Percentiles rank a stretch among this genome's conserved stretches.
Evolutionary conservation across 116 monocot genomes (phyloP).

Genomic region (Iris pallida): DNA sequence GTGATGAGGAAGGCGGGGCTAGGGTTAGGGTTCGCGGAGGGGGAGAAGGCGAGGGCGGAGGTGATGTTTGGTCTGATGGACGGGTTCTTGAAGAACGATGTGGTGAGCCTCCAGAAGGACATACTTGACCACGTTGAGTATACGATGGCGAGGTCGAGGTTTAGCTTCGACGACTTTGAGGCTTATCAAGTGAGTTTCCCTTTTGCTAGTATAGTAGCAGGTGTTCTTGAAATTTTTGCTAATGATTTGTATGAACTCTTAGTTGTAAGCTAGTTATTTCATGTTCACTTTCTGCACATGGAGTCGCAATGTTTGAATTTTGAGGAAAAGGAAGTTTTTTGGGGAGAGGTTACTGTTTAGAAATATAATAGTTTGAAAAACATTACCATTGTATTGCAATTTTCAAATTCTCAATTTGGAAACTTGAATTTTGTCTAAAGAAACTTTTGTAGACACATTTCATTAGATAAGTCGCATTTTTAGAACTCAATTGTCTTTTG

Average conservation of each 20-base stretch:
- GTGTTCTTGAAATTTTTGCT: neutral
- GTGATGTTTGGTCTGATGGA: slow-evolving; percentile 34
- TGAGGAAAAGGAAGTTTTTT: no score
- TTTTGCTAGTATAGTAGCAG: neutral
- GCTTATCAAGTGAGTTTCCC: slow-evolving; percentile 27
- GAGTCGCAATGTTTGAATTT: no score
- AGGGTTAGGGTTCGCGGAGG: neutral
- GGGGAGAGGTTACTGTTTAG: no score
- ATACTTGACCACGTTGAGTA: slow-evolving; percentile 40
- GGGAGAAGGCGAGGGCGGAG: slow-evolving; percentile 21
- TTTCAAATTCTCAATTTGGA: no score
- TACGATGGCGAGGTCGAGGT: slow-evolving; percentile 34
- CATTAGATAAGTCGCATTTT: no score
- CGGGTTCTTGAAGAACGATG: slow-evolving; percentile 35
- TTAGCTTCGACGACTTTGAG: slow-evolving; percentile 36
- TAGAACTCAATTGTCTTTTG: no score
- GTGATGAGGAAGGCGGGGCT: slow-evolving; percentile 16
- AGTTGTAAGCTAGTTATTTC: no score
- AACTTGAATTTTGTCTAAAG: no score
- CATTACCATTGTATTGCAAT: no score
- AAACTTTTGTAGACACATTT: no score
- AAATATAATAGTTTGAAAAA: no score
- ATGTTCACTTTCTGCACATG: no score
- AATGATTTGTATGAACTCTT: neutral
- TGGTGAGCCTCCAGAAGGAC: slow-evolving; percentile 36